These are phyloP conservation scores for Ophiosphaerella herpotricha DNA, from an alignment of 2,329 filamentous ascomycete genomes.

Conservation along the genomic window DNA sequence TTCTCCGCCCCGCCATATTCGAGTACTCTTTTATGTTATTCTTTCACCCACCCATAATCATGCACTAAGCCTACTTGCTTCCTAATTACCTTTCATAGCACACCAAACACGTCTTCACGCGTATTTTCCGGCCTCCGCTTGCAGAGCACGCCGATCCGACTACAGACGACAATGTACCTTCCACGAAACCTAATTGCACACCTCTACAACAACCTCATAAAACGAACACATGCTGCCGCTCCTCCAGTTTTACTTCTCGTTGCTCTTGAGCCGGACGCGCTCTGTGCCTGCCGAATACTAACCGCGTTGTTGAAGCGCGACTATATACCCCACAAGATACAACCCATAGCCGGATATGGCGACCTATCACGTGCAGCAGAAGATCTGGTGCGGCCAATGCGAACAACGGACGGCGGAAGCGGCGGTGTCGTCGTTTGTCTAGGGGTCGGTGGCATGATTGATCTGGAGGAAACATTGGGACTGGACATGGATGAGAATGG, in stretches of 20 bases:
- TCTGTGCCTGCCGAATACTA: slow-evolving; percentile 93
- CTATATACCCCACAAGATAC: slow-evolving; percentile 96
- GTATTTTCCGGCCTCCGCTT: slow-evolving; percentile 17
- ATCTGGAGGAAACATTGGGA: slow-evolving; percentile 79
- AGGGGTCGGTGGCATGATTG: slow-evolving; percentile 88
- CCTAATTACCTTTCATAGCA: slow-evolving; percentile 15
- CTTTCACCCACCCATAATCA: slow-evolving; percentile 10
- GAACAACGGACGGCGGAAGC: slow-evolving; percentile 78
- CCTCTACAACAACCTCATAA: slow-evolving; percentile 87
- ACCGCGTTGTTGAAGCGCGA: slow-evolving; percentile 94
- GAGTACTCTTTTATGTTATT: slow-evolving; percentile 23
- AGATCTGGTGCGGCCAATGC: slow-evolving; percentile 83
- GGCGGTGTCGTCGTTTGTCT: slow-evolving; percentile 91
- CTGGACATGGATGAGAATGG: slow-evolving; percentile 71
- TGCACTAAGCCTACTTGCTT: slow-evolving; percentile 23
- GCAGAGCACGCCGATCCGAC: slow-evolving; percentile 18
- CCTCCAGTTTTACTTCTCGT: slow-evolving; percentile 90
- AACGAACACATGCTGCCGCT: slow-evolving; percentile 84
- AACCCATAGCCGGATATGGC: slow-evolving; percentile 89
- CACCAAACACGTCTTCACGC: slow-evolving; percentile 34
- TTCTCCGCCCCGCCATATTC: slow-evolving; percentile 15
- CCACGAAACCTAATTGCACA: slow-evolving; percentile 87
- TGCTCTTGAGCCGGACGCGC: slow-evolving; percentile 90
- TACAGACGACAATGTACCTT: slow-evolving; percentile 75
- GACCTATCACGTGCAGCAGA: slow-evolving; percentile 81